Conservation (phyloP, 352 stramenopile species). For the Pythium phragmiticola region DNA sequence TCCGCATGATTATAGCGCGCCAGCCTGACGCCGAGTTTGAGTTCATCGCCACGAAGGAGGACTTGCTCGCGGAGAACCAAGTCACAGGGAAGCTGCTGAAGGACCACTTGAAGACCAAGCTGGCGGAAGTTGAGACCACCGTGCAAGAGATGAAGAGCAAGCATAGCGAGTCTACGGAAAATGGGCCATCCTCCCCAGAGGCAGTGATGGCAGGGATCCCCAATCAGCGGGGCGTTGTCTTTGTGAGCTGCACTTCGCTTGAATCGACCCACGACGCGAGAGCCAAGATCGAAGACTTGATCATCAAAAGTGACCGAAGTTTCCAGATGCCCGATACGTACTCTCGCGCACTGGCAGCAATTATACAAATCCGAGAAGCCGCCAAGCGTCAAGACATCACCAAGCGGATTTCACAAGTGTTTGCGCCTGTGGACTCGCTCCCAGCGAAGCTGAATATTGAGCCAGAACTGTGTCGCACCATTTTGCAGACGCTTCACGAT, state of each 20-base stretch:
- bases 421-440: neutral
- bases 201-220: no score
- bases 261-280: neutral
- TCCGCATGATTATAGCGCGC: conserved; percentile 10
- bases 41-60: conserved; percentile 19
- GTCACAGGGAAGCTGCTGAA: neutral
- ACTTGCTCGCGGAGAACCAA: neutral
- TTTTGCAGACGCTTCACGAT: conserved; percentile 13
- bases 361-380: neutral
- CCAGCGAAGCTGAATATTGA: neutral
- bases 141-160: no score
- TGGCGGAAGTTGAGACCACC: neutral
- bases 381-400: neutral
- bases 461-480: neutral
- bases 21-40: conserved; percentile 23
- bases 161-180: no score
- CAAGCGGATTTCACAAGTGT: neutral
- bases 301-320: neutral
- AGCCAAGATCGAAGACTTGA: neutral
- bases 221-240: no score
- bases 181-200: no score
- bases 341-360: neutral
- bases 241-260: no score
- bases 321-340: conserved; percentile 12
- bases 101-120: neutral